A percentile compares a stretch with the other conserved stretches of the same genome.
Evolutionary conservation across 495 filamentous ascomycete species (phyloP).

Genomic region (Trichoderma virens): DNA sequence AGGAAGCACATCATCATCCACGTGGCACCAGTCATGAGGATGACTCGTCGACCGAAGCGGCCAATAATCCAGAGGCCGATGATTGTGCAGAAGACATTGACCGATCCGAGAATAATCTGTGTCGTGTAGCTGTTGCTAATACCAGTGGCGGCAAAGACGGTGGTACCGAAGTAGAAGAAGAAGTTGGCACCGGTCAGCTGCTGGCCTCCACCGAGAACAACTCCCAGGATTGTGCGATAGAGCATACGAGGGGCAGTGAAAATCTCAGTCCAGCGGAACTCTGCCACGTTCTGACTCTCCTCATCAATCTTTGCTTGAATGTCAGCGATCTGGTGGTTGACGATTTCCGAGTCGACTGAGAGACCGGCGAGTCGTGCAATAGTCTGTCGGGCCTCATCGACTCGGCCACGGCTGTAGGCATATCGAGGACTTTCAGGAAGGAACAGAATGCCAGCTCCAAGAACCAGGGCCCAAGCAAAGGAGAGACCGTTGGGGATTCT

Average conservation of each 20-base stretch:
- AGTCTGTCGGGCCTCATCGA: slow-evolving; percentile 58
- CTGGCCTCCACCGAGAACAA: slow-evolving; percentile 63
- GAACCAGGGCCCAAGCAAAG: slow-evolving; percentile 67
- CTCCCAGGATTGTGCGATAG: slow-evolving; percentile 61
- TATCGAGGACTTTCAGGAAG: slow-evolving; percentile 67
- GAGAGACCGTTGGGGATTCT: slow-evolving; percentile 74
- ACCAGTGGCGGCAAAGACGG: slow-evolving; percentile 57
- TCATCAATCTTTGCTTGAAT: slow-evolving; percentile 61
- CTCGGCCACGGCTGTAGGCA: slow-evolving; percentile 56
- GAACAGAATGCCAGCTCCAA: slow-evolving; percentile 61
- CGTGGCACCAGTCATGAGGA: slow-evolving; percentile 55
- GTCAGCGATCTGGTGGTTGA: slow-evolving; percentile 62
- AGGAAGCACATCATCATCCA: slow-evolving; percentile 66
- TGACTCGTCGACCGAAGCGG: slow-evolving; percentile 58
- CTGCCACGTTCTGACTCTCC: slow-evolving; percentile 52
- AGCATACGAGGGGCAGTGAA: slow-evolving; percentile 67
- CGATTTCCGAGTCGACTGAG: slow-evolving; percentile 50
- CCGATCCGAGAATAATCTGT: slow-evolving; percentile 59
- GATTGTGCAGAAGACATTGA: slow-evolving; percentile 62
- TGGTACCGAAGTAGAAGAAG: slow-evolving; percentile 48
- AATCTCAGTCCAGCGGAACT: slow-evolving; percentile 55
- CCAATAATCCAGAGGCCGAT: slow-evolving; percentile 62
- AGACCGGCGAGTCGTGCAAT: slow-evolving; percentile 69
- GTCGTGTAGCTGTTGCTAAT: slow-evolving; percentile 58
- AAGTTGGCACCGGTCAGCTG: slow-evolving; percentile 54